Evolutionary conservation across 192 early-diverging fungal genomes (phyloP).

Genomic region (Linnemannia schmuckeri): DNA sequence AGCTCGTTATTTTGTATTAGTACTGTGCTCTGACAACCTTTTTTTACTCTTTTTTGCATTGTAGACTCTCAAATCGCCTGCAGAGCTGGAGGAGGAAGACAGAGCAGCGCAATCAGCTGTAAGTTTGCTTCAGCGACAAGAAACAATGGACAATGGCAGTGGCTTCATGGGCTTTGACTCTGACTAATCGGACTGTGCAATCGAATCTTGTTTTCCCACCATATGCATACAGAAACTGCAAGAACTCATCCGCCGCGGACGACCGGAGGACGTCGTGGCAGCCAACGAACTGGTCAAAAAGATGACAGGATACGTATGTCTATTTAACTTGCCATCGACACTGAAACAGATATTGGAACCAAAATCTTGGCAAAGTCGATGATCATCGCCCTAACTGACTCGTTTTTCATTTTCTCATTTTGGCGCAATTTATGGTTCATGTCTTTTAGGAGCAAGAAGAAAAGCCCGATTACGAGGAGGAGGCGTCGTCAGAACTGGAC

Average conservation of each 20-base stretch:
- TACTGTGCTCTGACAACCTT: not conserved
- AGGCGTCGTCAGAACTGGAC: constrained; percentile 86
- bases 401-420: not conserved
- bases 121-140: not conserved
- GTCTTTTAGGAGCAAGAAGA: constrained; percentile 54
- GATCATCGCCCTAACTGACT: not conserved
- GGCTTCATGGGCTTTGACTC: not conserved
- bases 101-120: constrained; percentile 81
- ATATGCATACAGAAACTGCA: constrained; percentile 80
- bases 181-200: not conserved
- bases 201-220: not conserved
- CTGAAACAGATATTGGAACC: not conserved
- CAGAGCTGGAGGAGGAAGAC: constrained; percentile 96
- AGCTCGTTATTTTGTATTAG: not conserved
- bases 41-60: not conserved
- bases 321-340: not conserved
- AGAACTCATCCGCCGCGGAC: constrained; percentile 94
- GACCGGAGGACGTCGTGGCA: constrained; percentile 92
- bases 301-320: constrained; percentile 88
- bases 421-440: not conserved
- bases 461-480: constrained; percentile 88
- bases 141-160: not conserved
- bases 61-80: constrained; percentile 85
- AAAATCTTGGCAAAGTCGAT: not conserved
- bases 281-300: constrained; percentile 99